Percentiles rank a stretch among this genome's conserved stretches.
phyloP scores from a whole-genome alignment of 169 alveolate genomes.

The Plasmodium relictum region DNA sequence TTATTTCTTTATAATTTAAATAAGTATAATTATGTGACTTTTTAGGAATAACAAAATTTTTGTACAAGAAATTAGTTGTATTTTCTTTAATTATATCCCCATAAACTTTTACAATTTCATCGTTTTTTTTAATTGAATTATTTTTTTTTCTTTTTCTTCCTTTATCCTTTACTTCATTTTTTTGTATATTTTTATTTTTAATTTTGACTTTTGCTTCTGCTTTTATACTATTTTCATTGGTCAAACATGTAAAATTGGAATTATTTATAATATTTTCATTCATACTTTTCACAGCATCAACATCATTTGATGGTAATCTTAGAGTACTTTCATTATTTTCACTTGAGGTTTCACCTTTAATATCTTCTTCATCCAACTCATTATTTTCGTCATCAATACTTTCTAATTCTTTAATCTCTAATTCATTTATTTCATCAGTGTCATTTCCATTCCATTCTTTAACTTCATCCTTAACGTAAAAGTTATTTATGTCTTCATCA shows the following conservation, averaged over 20 bases:
- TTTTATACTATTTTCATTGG: neutral
- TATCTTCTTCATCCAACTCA: conserved; percentile 11
- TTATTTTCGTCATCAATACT: neutral
- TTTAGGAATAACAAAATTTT: conserved; percentile 1
- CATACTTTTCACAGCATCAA: conserved; percentile 2
- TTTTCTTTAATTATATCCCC: conserved; percentile 16
- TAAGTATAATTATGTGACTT: conserved; percentile 14
- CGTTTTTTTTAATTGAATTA: conserved; percentile 1
- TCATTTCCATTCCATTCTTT: conserved; percentile 8
- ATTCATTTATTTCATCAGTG: neutral
- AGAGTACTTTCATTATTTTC: neutral
- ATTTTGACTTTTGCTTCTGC: neutral
- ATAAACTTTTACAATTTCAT: conserved; percentile 1
- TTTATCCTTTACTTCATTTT: conserved; percentile 19
- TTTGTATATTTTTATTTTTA: neutral
- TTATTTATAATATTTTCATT: conserved; percentile 10
- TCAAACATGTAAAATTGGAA: neutral
- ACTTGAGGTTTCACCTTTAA: conserved; percentile 20
- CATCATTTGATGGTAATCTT: neutral
- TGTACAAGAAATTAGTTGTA: conserved; percentile 24
- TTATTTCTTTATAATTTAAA: conserved; percentile 41
- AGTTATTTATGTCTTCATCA: neutral
- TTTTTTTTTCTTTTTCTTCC: conserved; percentile 22
- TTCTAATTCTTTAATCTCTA: conserved; percentile 4
- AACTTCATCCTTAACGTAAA: conserved; percentile 12